Conservation (phyloP, 2,329 filamentous ascomycete genomes). For the Ceratocystis huliohia region DNA sequence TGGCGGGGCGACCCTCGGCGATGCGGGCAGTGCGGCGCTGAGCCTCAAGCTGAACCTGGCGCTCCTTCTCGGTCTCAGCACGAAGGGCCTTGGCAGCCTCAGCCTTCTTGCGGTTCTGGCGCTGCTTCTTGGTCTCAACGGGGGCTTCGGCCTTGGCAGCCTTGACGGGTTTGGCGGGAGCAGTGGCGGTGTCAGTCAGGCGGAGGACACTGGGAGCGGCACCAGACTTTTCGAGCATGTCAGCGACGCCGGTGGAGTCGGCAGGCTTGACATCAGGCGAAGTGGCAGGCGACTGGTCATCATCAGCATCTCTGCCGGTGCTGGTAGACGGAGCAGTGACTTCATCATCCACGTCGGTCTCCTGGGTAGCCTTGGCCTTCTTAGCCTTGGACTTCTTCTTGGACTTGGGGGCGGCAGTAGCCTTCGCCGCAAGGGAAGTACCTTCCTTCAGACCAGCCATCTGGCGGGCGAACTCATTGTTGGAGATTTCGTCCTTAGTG, state of each 20-base stretch:
- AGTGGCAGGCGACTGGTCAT: constrained; percentile 58
- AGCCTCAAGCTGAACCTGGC: constrained; percentile 64
- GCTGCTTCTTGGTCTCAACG: constrained; percentile 84
- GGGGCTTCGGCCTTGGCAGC: constrained; percentile 50
- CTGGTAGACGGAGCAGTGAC: constrained; percentile 52
- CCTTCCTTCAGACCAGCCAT: constrained; percentile 60
- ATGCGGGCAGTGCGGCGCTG: constrained; percentile 72
- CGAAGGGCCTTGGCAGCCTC: constrained; percentile 64
- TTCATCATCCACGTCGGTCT: constrained; percentile 33
- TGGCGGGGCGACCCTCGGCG: constrained; percentile 68
- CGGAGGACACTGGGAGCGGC: constrained; percentile 63
- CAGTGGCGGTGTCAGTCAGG: constrained; percentile 47
- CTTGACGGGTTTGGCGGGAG: constrained; percentile 50
- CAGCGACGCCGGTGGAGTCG: constrained; percentile 59
- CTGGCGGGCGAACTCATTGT: constrained; percentile 64
- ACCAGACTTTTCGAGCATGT: constrained; percentile 73
- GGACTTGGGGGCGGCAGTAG: constrained; percentile 40
- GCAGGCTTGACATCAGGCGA: constrained; percentile 51
- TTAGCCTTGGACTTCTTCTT: constrained; percentile 55
- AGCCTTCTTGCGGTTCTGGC: constrained; percentile 80
- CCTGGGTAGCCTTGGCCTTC: constrained; percentile 49
- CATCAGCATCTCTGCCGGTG: constrained; percentile 63
- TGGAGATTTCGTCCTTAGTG: constrained; percentile 43
- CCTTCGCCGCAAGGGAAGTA: constrained; percentile 34
- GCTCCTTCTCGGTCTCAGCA: constrained; percentile 65